Evolutionary conservation across 2,329 filamentous ascomycete genomes (phyloP).

Genomic region (Fusarium sp.): DNA sequence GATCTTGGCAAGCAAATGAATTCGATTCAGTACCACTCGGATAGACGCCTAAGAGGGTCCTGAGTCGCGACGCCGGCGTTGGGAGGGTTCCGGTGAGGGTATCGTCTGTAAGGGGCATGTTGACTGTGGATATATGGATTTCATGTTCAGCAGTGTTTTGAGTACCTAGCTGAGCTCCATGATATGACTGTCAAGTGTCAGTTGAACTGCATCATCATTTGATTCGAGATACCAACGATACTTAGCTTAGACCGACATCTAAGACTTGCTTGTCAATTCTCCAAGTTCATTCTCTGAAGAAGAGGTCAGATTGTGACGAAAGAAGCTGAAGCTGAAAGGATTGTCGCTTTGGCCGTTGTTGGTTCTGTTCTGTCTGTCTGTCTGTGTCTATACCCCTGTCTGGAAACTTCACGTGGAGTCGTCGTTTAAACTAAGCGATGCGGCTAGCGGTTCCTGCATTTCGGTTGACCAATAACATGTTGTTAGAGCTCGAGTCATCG

Average conservation of each 20-base stretch:
- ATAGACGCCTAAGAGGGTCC: neutral
- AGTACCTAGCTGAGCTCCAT: neutral
- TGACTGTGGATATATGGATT: neutral
- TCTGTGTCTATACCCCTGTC: slow-evolving; percentile 20
- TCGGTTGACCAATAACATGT: slow-evolving; percentile 18
- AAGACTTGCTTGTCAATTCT: no score
- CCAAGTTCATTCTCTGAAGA: neutral
- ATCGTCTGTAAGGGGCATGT: neutral
- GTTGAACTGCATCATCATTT: neutral
- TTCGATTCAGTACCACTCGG: neutral
- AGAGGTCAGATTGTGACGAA: neutral
- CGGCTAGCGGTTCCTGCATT: slow-evolving; percentile 26
- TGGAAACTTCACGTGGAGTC: slow-evolving; percentile 13
- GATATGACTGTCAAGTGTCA: neutral
- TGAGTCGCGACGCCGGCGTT: neutral
- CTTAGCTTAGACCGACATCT: neutral
- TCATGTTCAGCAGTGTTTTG: neutral
- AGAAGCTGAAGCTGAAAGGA: neutral
- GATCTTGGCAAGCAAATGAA: slow-evolving; percentile 20
- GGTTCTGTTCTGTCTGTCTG: neutral
- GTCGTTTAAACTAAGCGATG: slow-evolving; percentile 11
- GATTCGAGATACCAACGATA: neutral
- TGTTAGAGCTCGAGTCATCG: slow-evolving; percentile 2
- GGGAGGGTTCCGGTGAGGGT: neutral
- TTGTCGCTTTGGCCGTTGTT: neutral